Base-by-base conservation (phyloP, 2,329 filamentous ascomycete species). In the Cryphonectria carpinicola region DNA sequence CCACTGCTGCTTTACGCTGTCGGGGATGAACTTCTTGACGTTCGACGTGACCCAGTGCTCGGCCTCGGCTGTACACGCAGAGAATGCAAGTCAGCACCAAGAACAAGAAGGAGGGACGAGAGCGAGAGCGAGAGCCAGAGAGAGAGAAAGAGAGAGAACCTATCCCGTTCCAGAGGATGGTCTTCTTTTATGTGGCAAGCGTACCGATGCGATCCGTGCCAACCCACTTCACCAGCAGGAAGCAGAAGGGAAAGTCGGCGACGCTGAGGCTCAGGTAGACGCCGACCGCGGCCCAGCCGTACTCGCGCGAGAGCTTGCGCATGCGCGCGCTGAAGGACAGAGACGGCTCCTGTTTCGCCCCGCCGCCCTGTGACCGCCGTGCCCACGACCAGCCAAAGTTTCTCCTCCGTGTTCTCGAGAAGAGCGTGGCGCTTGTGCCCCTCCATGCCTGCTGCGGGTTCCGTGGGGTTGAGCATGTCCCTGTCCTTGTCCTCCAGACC, bases 161-260 rank as follows among this genome's bases (percentile, higher is more conserved):
- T 22, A 22, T 32, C 58, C 28, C 35, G 11, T 17, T 43, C 19
- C 11, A 37, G n/a, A 64, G 46, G 22, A 49, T 49, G 46, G 19
- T n/a, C n/a, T 25, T 25, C 41, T 32, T 25, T 32, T 28, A 52
- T 32, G 10, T 3, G 14, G 13, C 13, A 25, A 41, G 84, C 83
- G 84, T 81, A 86, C 94, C 95, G 77, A 99, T 96, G 69, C 88
- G 88, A 37, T 99, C 96, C 0, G 93, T 93, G 22, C 96, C 96
- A 1, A 97, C 87, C 67, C 90, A 84, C 70, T 91, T 88, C 63
- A 99, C 96, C 13, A 96, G 89, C 68, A 97, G 82, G 83, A 97
- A 99, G 82, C 95, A 98, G 79, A 98, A 93, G 0, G 96, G 96
- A 74, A 98, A 97, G 82, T 99, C 96, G 66, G 97, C 83, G 52